Percentiles rank a stretch among this genome's conserved stretches.
Evolutionary conservation across 441 rosid species (phyloP).

Genomic region (Brassica balearica): DNA sequence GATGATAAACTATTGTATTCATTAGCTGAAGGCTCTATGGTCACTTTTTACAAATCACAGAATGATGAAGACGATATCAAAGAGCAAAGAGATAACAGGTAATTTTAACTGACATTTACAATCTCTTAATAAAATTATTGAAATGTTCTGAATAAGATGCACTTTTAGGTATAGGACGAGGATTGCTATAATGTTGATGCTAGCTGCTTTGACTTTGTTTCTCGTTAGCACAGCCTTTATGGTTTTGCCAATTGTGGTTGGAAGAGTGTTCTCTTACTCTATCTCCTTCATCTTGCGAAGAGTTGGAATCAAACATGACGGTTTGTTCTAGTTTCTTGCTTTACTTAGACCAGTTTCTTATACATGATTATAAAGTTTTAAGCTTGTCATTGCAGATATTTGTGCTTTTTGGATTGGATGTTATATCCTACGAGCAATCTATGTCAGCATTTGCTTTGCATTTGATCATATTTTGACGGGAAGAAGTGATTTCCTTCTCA

Average conservation of each 20-base stretch:
- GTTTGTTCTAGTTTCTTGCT: constrained; percentile 8
- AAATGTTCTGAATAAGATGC: constrained; percentile 15
- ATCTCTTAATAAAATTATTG: background rate
- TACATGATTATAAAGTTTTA: background rate
- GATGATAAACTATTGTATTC: background rate
- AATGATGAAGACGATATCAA: constrained; percentile 22
- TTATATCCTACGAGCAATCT: background rate
- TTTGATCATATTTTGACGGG: background rate
- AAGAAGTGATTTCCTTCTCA: background rate
- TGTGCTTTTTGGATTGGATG: no score
- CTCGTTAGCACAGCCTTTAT: constrained; percentile 22
- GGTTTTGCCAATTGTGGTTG: constrained; percentile 29
- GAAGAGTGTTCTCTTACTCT: constrained; percentile 14
- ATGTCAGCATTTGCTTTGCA: background rate
- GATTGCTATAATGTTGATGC: constrained; percentile 13
- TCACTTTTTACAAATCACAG: constrained; percentile 16
- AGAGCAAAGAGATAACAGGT: constrained; percentile 18
- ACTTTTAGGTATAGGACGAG: constrained; percentile 21
- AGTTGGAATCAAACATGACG: constrained; percentile 17
- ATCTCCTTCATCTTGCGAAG: constrained; percentile 14
- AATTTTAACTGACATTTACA: background rate
- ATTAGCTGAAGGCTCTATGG: constrained; percentile 39
- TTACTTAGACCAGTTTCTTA: background rate
- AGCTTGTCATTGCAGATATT: background rate
- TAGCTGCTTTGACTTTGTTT: constrained; percentile 32